Percentiles rank a stretch among this genome's conserved stretches.
Evolutionary conservation across 2,329 filamentous ascomycete genomes (phyloP).

Genomic region (Colletotrichum phormii): DNA sequence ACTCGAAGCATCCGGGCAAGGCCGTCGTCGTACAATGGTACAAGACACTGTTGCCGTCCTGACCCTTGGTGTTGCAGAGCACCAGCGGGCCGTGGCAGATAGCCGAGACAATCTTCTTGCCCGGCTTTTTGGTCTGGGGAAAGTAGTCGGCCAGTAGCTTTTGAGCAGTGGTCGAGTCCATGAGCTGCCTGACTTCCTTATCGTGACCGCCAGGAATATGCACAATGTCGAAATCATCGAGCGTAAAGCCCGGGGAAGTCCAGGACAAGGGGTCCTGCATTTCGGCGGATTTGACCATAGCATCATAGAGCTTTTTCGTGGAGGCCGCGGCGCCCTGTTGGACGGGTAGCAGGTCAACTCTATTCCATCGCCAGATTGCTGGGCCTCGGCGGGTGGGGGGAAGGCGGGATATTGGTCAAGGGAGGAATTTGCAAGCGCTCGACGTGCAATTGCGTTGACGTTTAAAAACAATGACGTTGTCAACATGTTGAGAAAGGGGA

Average conservation of each 20-base stretch:
- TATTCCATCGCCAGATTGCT: neutral
- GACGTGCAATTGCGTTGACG: neutral
- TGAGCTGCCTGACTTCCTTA: conserved; percentile 61
- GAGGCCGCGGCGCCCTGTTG: conserved; percentile 56
- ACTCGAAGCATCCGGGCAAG: conserved; percentile 61
- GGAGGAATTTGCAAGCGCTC: neutral
- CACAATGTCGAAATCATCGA: conserved; percentile 59
- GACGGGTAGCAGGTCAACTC: conserved; percentile 1
- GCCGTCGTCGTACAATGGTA: conserved; percentile 61
- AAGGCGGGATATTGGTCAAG: neutral
- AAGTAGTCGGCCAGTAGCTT: conserved; percentile 58
- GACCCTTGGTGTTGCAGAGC: conserved; percentile 54
- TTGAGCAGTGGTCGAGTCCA: conserved; percentile 60
- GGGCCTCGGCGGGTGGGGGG: neutral
- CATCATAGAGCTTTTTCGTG: conserved; percentile 55
- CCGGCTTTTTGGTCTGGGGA: conserved; percentile 57
- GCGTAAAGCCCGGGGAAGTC: conserved; percentile 55
- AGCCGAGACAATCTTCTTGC: conserved; percentile 57
- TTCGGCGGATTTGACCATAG: conserved; percentile 55
- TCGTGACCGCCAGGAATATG: conserved; percentile 66
- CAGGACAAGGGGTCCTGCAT: conserved; percentile 58
- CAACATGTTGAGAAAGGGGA: conserved; percentile 1
- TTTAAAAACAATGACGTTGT: neutral
- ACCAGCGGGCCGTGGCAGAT: conserved; percentile 67
- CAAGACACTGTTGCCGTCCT: conserved; percentile 57